Evolutionary conservation across 108 stramenopile genomes (phyloP).

Genomic region (Fragilaria crotonensis): DNA sequence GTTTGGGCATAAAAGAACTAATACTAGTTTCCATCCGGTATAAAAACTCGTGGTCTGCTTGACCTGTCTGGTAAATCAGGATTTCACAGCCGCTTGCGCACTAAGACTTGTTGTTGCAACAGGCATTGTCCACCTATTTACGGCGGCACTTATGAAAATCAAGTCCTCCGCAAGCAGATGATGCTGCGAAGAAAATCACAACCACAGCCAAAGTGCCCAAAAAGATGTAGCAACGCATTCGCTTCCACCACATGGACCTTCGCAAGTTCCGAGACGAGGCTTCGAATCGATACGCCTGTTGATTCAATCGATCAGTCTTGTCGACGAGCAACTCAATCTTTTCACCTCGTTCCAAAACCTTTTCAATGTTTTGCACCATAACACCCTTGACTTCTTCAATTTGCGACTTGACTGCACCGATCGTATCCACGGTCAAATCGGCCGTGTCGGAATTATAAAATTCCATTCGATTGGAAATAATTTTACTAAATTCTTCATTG

Average conservation of each 20-base stretch:
- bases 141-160: background rate
- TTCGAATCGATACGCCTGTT: constrained; percentile 91
- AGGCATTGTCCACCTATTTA: too few relatives aligned
- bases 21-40: too few relatives aligned
- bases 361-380: constrained; percentile 97
- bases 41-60: too few relatives aligned
- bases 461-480: constrained; percentile 82
- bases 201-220: constrained; percentile 44
- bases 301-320: constrained; percentile 90
- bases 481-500: constrained; percentile 82
- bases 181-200: constrained; percentile 48
- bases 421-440: constrained; percentile 55
- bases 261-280: constrained; percentile 63
- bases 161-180: constrained; percentile 40
- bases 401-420: constrained; percentile 78
- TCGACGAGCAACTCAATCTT: constrained; percentile 98
- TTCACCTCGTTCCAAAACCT: constrained; percentile 94
- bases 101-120: too few relatives aligned
- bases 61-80: too few relatives aligned
- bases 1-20: too few relatives aligned
- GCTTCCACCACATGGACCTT: constrained; percentile 84
- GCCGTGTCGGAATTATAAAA: constrained; percentile 84
- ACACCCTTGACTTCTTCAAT: constrained; percentile 93
- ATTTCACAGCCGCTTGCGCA: too few relatives aligned
- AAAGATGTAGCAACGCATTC: constrained; percentile 59